Evolutionary conservation across 139 green algal genomes (phyloP), one percentile per base, ranked within the genome.

Genomic region (Edaphochlamys debaryana): DNA sequence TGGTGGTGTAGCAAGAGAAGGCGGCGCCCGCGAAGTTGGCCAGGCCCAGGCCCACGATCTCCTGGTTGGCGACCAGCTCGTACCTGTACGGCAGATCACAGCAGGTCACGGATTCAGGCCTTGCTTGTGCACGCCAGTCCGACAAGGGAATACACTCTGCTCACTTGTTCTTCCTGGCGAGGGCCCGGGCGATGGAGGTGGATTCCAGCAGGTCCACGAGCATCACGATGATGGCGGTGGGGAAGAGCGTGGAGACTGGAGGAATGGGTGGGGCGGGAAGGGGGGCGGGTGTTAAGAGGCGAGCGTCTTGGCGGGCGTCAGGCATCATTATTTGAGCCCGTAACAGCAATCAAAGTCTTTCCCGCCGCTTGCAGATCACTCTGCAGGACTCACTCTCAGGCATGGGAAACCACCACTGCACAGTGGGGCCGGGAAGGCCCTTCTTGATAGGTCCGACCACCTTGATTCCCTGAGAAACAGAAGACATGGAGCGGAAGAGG

Each of bases 1-100:
- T 91, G 79, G 90, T 95, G 67, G 95, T 95, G 92, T 98, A 98
- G 64, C 87, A 91, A 81, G 90, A 94, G 90, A 97, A 98, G 36
- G 84, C 50, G n/a, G 95, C 88, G 60, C 95, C 95, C 20, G 91
- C 84, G 32, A 97, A 75, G 92, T 98, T 98, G 79, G 95, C 91
- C 4, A 98, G 48, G 63, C 95, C 95, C 63, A 98, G 80, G 23
- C 90, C 95, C 8, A 93, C 76, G 67, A 98, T 93, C 92, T 98
- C 95, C 81, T 95, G 92, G 56, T 95, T 97, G 58, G 90, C 81
- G 80, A 86, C 73, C 54, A 97, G 87, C 54, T 92, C 78, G 81
- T 98, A 98, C 45, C 45, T 54, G 45, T 9, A 13, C n/a, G n/a
- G n/a, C n/a, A n/a, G n/a, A n/a, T n/a, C n/a, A n/a, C n/a, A n/a